Base-by-base conservation (phyloP, 2,329 filamentous ascomycete genomes). In the Pyrenophora graminea region DNA sequence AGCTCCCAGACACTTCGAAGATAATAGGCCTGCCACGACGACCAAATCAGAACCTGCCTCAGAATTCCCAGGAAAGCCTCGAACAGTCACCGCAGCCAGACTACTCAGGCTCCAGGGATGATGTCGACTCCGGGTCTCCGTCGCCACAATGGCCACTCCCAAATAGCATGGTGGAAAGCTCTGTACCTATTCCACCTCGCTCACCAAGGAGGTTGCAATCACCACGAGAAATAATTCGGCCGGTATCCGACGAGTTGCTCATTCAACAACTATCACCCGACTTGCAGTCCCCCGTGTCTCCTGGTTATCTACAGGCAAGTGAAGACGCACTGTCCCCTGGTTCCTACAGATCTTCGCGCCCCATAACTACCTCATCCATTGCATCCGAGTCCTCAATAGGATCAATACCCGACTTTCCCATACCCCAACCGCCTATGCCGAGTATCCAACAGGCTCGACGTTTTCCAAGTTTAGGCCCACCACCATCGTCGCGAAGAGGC, bases 71-170 rank as follows among this genome's bases (percentile, higher is more conserved):
- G 23, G 48, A 51, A 21, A 56, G 46, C 36, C 30, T 53, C 6
- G 53, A 55, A n/a, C 44, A 54, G 13, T 44, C 56, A 45, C 56
- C 55, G 39, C 57, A 57, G 32, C 45, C 51, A 17, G 50, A 62
- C 6, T 59, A 60, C 15, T 56, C 58, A 18, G 57, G 56, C 5
- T 56, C 27, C 15, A 59, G 56, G 42, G 55, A 49, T 15, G 49
- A 60, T 34, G 45, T 33, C 39, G 45, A 55, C 18, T 51, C 59
- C 13, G 47, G 56, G 4, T 68, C 74, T 8, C 74, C 74, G 43
- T 68, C 70, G 52, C 72, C 74, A 32, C 74, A 77, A 64, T 80
- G 78, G 78, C 77, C 78, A 41, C 67, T 80, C 8, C 67, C 74
- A n/a, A 70, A 74, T 55, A 67, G 70, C 40, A 50, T 64, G 30